Evolutionary conservation across 2,329 filamentous ascomycete genomes (phyloP).

Genomic region (Clarireedia monteithiana): DNA sequence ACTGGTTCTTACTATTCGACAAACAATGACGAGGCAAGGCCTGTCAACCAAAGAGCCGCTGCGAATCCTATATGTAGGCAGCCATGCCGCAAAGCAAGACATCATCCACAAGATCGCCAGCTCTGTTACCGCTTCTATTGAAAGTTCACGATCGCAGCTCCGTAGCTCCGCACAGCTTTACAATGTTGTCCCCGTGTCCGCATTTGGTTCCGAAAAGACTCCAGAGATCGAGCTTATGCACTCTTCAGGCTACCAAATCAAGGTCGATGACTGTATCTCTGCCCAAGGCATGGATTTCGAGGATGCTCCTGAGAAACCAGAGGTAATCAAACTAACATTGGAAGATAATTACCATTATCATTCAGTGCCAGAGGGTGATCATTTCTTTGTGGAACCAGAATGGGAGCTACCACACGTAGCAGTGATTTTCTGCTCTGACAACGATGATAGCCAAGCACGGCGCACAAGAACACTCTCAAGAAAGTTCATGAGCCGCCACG

Average conservation of each 20-base stretch:
- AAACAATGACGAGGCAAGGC: slow-evolving; percentile 40
- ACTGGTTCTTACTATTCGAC: slow-evolving; percentile 37
- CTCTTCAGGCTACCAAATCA: slow-evolving; percentile 43
- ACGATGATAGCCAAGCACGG: slow-evolving; percentile 33
- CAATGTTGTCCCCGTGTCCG: slow-evolving; percentile 43
- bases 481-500: slow-evolving; percentile 40
- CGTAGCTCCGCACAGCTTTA: slow-evolving; percentile 37
- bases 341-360: slow-evolving; percentile 33
- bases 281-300: slow-evolving; percentile 31
- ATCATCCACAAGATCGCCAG: slow-evolving; percentile 42
- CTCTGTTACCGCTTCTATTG: slow-evolving; percentile 37
- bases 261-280: slow-evolving; percentile 40
- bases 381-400: slow-evolving; percentile 33
- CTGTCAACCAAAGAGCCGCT: slow-evolving; percentile 39
- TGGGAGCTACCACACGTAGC: slow-evolving; percentile 44
- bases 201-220: slow-evolving; percentile 37
- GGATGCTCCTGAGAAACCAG: slow-evolving; percentile 29
- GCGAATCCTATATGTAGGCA: slow-evolving; percentile 42
- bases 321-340: slow-evolving; percentile 33
- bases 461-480: slow-evolving; percentile 36
- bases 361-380: slow-evolving; percentile 29
- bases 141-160: slow-evolving; percentile 26
- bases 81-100: slow-evolving; percentile 33
- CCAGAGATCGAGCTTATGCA: slow-evolving; percentile 46
- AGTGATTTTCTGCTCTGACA: slow-evolving; percentile 40